Conservation (phyloP, 768 basidiomycete species). For the Phaffia tasmanica region DNA sequence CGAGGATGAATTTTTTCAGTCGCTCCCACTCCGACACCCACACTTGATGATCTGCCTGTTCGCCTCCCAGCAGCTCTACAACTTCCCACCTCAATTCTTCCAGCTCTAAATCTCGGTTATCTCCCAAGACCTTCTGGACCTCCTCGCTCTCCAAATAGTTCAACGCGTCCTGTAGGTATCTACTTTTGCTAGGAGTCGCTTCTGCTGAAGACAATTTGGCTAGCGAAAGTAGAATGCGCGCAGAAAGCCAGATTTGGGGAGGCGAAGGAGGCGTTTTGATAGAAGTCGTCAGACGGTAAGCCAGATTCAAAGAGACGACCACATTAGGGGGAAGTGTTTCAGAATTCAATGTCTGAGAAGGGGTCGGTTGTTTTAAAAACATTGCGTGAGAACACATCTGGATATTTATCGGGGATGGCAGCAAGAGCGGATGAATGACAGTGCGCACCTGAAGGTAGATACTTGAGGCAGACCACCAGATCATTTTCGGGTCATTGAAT, state of each 20-base stretch:
- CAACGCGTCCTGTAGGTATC: conserved; percentile 58
- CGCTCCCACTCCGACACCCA: conserved; percentile 22
- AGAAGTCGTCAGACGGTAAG: conserved; percentile 60
- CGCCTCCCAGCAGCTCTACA: conserved; percentile 44
- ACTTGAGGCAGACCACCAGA: conserved; percentile 74
- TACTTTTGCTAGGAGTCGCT: conserved; percentile 40
- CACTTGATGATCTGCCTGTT: conserved; percentile 39
- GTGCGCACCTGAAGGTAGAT: conserved; percentile 51
- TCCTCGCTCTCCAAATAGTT: conserved; percentile 57
- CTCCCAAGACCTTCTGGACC: conserved; percentile 56
- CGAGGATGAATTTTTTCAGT: conserved; percentile 1
- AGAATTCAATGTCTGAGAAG: conserved; percentile 36
- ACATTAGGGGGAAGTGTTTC: conserved; percentile 49
- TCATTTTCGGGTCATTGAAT: conserved; percentile 66
- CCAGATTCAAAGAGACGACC: conserved; percentile 60
- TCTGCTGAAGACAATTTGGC: not conserved
- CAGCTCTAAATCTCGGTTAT: conserved; percentile 51
- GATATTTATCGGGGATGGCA: conserved; percentile 3
- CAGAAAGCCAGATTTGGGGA: conserved; percentile 64
- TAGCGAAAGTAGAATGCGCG: conserved; percentile 51
- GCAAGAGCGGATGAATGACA: not conserved
- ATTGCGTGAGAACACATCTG: not conserved
- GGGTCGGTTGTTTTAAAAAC: conserved; percentile 50
- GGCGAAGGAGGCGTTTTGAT: conserved; percentile 42
- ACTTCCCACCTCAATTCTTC: conserved; percentile 66